These are phyloP conservation scores for Diaporthe amygdali DNA, from an alignment of 2,329 filamentous ascomycete species.

Conservation along the genomic window DNA sequence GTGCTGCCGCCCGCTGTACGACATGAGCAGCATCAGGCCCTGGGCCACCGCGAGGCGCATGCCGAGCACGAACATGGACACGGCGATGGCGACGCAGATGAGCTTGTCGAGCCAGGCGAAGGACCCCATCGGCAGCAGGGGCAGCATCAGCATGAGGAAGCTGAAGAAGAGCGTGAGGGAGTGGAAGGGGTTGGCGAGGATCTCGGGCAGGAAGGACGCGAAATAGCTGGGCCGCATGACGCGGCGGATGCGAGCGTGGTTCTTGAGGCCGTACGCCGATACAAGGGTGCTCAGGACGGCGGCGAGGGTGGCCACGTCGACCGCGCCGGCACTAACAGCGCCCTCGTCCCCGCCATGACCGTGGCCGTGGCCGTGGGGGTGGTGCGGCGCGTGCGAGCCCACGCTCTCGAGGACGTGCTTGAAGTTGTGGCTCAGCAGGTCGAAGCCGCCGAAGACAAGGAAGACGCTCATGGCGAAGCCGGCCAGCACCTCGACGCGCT, in stretches of 20 bases:
- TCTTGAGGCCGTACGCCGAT: constrained; percentile 85
- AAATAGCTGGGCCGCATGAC: constrained; percentile 79
- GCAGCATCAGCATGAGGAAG: constrained; percentile 71
- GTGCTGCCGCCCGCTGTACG: constrained; percentile 61
- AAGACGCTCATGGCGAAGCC: constrained; percentile 97
- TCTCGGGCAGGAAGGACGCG: constrained; percentile 77
- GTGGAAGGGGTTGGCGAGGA: constrained; percentile 95
- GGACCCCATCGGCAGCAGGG: constrained; percentile 80
- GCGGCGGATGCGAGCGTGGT: constrained; percentile 90
- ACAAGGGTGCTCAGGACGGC: constrained; percentile 84
- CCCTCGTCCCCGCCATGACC: constrained; percentile 23
- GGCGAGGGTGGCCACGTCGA: constrained; percentile 81
- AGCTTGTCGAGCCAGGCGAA: constrained; percentile 84
- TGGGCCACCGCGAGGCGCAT: constrained; percentile 83
- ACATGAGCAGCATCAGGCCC: constrained; percentile 96
- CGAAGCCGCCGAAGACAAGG: constrained; percentile 95
- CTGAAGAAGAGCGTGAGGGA: constrained; percentile 92
- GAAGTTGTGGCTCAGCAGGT: constrained; percentile 90
- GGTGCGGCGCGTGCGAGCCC: constrained; percentile 75
- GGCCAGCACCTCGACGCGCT: constrained; percentile 90
- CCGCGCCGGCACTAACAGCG: constrained; percentile 71
- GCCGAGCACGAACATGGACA: constrained; percentile 88
- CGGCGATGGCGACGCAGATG: constrained; percentile 80
- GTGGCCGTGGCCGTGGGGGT: constrained; percentile 66
- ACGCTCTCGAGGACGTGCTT: constrained; percentile 85